Percentiles rank a stretch among this genome's conserved stretches.
Evolutionary conservation across 2,329 filamentous ascomycete genomes (phyloP).

Genomic region (Trichoderma hamatum): DNA sequence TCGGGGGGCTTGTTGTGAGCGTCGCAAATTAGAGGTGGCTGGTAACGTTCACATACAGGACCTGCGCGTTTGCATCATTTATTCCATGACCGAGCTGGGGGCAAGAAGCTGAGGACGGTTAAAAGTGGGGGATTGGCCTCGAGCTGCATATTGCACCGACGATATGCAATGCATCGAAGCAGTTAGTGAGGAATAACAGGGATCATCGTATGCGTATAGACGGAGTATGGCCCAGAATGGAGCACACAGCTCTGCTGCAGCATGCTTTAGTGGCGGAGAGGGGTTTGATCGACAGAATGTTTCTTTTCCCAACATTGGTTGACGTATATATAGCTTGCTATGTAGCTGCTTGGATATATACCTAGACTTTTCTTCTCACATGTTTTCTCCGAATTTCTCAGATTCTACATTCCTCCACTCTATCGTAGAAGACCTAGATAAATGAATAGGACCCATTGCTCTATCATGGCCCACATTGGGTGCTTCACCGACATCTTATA

Average conservation of each 20-base stretch:
- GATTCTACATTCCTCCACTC: not conserved
- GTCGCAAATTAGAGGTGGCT: conserved; percentile 25
- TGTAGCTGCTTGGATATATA: not conserved
- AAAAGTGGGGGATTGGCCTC: conserved; percentile 22
- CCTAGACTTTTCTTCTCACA: not conserved
- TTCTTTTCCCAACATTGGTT: not conserved
- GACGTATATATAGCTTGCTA: not conserved
- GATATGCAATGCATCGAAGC: conserved; percentile 10
- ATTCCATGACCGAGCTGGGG: not conserved
- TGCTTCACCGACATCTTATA: conserved; percentile 28
- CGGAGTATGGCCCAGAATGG: not conserved
- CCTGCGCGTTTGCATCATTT: not conserved
- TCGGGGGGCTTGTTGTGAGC: not conserved
- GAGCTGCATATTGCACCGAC: conserved; percentile 1
- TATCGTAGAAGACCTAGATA: not conserved
- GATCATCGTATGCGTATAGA: not conserved
- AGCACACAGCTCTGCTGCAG: not conserved
- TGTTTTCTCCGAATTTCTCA: not conserved
- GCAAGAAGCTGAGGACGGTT: conserved; percentile 8
- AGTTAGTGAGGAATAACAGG: not conserved
- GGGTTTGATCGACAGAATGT: not conserved
- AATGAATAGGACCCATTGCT: conserved; percentile 17
- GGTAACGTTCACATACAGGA: conserved; percentile 2
- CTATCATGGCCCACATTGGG: conserved; percentile 27
- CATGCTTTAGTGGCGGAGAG: not conserved